A percentile compares a stretch with the other conserved stretches of the same genome.
phyloP scores from a whole-genome alignment of 2,329 filamentous ascomycete genomes.

The Zasmidium citrigriseum region DNA sequence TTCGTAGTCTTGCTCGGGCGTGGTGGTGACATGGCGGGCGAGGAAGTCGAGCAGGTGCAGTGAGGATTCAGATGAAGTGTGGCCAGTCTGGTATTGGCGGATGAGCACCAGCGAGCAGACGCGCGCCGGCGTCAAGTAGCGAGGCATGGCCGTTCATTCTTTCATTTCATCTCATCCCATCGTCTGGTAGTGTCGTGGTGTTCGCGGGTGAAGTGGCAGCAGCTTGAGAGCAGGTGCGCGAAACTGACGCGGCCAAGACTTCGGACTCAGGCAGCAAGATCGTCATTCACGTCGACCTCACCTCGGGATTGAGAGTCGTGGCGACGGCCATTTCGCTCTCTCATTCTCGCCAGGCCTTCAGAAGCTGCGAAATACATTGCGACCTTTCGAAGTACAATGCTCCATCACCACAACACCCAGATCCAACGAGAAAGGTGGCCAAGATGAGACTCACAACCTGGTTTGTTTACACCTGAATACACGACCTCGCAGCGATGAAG shows the following conservation, averaged over 20 bases:
- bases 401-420: neutral
- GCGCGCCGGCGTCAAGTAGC: constrained; percentile 86
- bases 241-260: neutral
- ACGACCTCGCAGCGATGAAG: neutral
- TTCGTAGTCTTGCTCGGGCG: constrained; percentile 16
- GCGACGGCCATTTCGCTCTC: neutral
- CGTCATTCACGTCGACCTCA: neutral
- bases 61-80: constrained; percentile 35
- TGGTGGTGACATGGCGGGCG: constrained; percentile 60
- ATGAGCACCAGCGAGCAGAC: constrained; percentile 79
- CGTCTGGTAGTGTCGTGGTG: neutral
- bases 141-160: constrained; percentile 64
- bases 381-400: constrained; percentile 2
- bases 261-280: neutral
- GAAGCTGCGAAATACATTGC: neutral
- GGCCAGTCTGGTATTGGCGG: constrained; percentile 64
- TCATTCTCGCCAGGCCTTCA: neutral
- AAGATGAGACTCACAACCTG: constrained; percentile 42
- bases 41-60: constrained; percentile 79
- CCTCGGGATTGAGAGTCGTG: neutral
- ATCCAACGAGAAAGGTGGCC: constrained; percentile 11
- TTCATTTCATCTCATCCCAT: no score
- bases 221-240: neutral
- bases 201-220: neutral
- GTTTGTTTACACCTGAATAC: constrained; percentile 15